A percentile compares a stretch with the other conserved stretches of the same genome.
Evolutionary conservation across 2,329 filamentous ascomycete genomes (phyloP).

Genomic region (Dryadomyces quercus-mongolicae): DNA sequence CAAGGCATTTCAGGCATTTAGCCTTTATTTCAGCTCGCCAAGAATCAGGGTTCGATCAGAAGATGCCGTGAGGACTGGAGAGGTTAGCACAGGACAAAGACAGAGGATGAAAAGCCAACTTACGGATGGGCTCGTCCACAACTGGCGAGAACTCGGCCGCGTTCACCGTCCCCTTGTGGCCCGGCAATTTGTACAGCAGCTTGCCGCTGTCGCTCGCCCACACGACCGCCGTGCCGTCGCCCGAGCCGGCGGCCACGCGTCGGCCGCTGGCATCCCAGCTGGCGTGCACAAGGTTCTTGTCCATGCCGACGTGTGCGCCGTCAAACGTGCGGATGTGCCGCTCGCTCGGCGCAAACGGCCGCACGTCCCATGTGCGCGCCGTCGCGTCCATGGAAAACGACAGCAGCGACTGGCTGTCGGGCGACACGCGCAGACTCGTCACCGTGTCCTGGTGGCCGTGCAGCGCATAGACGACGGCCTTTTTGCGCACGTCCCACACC

Average conservation of each 20-base stretch:
- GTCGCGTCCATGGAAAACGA: slow-evolving; percentile 93
- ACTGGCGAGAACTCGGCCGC: slow-evolving; percentile 82
- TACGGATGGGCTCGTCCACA: slow-evolving; percentile 75
- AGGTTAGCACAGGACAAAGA: slow-evolving; percentile 4
- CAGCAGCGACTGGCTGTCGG: slow-evolving; percentile 78
- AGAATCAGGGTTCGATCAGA: slow-evolving; percentile 80
- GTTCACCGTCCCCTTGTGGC: slow-evolving; percentile 91
- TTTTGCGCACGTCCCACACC: slow-evolving; percentile 93
- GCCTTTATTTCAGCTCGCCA: slow-evolving; percentile 61
- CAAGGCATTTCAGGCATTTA: no score
- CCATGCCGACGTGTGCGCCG: slow-evolving; percentile 74
- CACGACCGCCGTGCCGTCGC: slow-evolving; percentile 80
- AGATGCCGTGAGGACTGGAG: slow-evolving; percentile 69
- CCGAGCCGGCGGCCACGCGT: slow-evolving; percentile 78
- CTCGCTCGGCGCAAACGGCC: slow-evolving; percentile 84
- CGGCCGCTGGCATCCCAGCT: slow-evolving; percentile 84
- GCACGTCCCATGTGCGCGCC: slow-evolving; percentile 88
- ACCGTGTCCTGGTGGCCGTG: slow-evolving; percentile 85
- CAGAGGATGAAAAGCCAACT: slow-evolving; percentile 31
- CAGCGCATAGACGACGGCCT: slow-evolving; percentile 76
- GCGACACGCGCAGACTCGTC: slow-evolving; percentile 81
- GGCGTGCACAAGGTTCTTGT: slow-evolving; percentile 82
- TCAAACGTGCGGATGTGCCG: slow-evolving; percentile 80
- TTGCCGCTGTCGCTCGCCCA: slow-evolving; percentile 88
- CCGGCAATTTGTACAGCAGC: slow-evolving; percentile 85